Percentiles rank a stretch among this genome's conserved stretches.
These are phyloP conservation scores for Komagataea norvegica DNA, from an alignment of 1,139 yeast genomes.

Conservation along the genomic window DNA sequence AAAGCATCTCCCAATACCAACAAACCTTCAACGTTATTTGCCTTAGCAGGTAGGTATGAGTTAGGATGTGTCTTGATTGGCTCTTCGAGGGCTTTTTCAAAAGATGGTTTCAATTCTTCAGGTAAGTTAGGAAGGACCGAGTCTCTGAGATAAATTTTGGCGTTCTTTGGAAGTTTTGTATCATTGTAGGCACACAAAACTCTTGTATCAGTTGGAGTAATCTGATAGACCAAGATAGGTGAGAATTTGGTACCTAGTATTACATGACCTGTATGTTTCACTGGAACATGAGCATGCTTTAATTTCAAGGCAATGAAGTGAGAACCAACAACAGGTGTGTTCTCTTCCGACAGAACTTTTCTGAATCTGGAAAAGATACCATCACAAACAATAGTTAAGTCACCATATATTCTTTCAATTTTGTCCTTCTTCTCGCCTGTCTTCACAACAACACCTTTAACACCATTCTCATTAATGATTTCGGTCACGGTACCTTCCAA, in stretches of 20 bases:
- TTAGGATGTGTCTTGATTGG: conserved; percentile 89
- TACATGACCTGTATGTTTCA: conserved; percentile 81
- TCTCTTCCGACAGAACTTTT: conserved; percentile 54
- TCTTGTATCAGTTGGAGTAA: conserved; percentile 77
- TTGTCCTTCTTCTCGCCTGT: conserved; percentile 31
- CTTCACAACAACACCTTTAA: conserved; percentile 61
- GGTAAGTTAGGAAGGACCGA: conserved; percentile 73
- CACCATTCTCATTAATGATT: conserved; percentile 50
- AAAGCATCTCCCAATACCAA: conserved; percentile 88
- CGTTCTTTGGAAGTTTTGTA: conserved; percentile 65
- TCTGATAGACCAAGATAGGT: conserved; percentile 85
- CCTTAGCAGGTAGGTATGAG: conserved; percentile 77
- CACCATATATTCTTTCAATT: conserved; percentile 43
- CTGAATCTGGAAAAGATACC: conserved; percentile 95
- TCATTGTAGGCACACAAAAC: conserved; percentile 86
- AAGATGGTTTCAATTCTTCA: conserved; percentile 55
- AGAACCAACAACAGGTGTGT: conserved; percentile 66
- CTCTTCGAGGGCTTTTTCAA: conserved; percentile 47
- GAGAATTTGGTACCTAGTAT: conserved; percentile 74
- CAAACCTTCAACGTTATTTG: conserved; percentile 66
- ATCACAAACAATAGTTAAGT: conserved; percentile 77
- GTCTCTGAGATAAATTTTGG: conserved; percentile 53
- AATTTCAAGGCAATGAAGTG: conserved; percentile 84
- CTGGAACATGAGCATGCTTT: conserved; percentile 66
- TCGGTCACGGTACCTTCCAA: conserved; percentile 78